Evolutionary conservation across 768 basidiomycete genomes (phyloP).

Genomic region (Tulasnella sp.): DNA sequence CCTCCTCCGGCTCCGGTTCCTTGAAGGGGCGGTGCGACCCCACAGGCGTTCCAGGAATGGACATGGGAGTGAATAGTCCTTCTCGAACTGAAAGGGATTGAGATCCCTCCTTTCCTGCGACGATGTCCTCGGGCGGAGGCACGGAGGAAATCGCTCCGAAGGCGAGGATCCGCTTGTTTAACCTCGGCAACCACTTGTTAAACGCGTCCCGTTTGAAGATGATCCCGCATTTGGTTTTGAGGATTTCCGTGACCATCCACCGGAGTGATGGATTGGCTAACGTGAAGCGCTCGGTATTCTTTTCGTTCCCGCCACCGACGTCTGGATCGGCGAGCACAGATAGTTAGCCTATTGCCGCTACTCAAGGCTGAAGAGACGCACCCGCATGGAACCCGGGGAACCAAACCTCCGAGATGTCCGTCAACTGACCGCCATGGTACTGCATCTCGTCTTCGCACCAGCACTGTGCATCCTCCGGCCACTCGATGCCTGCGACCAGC

Average conservation of each 20-base stretch:
- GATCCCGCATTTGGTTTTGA: not conserved
- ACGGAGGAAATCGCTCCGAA: slow-evolving; percentile 2
- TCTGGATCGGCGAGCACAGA: not conserved
- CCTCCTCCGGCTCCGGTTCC: not conserved
- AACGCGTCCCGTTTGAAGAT: slow-evolving; percentile 10
- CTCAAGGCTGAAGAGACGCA: slow-evolving; percentile 42
- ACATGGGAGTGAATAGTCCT: too few relatives aligned
- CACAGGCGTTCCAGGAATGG: too few relatives aligned
- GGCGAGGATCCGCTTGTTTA: not conserved
- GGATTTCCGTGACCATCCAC: slow-evolving; percentile 38
- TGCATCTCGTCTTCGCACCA: not conserved
- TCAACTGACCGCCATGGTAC: slow-evolving; percentile 40
- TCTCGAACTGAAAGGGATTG: too few relatives aligned
- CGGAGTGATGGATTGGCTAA: slow-evolving; percentile 35
- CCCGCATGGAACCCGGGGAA: slow-evolving; percentile 74
- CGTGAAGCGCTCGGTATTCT: slow-evolving; percentile 28
- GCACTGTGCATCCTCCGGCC: not conserved
- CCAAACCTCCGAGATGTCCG: slow-evolving; percentile 80
- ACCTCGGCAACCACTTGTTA: not conserved
- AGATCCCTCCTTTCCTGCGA: too few relatives aligned
- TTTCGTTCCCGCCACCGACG: slow-evolving; percentile 38
- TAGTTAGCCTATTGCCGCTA: not conserved
- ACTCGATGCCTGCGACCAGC: not conserved
- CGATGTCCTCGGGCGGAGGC: too few relatives aligned
- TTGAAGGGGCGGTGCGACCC: not conserved